phyloP scores from a whole-genome alignment of 495 filamentous ascomycete species.

The Mytilinidion resinicola region DNA sequence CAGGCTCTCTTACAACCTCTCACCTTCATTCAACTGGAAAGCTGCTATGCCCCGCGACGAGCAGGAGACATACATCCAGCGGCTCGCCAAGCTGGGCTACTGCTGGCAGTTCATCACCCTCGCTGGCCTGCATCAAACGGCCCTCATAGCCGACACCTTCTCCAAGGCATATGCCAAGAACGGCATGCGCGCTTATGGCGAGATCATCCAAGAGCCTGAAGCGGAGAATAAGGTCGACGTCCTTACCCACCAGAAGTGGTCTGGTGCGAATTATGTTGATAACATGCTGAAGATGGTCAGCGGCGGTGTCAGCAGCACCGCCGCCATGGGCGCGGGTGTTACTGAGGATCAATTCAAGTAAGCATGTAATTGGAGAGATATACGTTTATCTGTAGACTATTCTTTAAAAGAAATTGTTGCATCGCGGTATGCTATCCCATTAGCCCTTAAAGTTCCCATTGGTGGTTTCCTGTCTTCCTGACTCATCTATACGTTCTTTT shows the following conservation, averaged over 20 bases:
- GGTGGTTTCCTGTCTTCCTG: too few relatives aligned
- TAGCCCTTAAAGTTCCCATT: too few relatives aligned
- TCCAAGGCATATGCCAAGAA: conserved; percentile 69
- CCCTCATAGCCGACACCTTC: conserved; percentile 83
- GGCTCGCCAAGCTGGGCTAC: conserved; percentile 82
- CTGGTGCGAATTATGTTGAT: conserved; percentile 88
- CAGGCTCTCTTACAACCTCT: conserved; percentile 93
- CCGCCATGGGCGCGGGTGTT: conserved; percentile 95
- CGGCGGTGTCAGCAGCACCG: conserved; percentile 83
- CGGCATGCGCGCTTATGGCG: conserved; percentile 95
- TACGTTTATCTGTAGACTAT: too few relatives aligned
- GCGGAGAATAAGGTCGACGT: conserved; percentile 87
- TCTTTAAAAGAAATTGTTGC: too few relatives aligned
- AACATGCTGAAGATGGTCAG: conserved; percentile 95
- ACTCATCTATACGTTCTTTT: too few relatives aligned
- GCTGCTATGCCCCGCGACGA: conserved; percentile 86
- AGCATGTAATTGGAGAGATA: neutral
- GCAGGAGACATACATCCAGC: conserved; percentile 94
- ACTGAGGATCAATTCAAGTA: conserved; percentile 92
- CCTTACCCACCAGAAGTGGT: conserved; percentile 98
- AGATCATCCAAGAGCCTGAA: conserved; percentile 95
- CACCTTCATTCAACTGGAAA: conserved; percentile 99
- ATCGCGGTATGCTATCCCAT: too few relatives aligned
- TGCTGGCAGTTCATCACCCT: conserved; percentile 99
- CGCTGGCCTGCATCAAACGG: conserved; percentile 92